Base-by-base conservation (phyloP, 2,329 filamentous ascomycete genomes). In the Penicillium hordei region DNA sequence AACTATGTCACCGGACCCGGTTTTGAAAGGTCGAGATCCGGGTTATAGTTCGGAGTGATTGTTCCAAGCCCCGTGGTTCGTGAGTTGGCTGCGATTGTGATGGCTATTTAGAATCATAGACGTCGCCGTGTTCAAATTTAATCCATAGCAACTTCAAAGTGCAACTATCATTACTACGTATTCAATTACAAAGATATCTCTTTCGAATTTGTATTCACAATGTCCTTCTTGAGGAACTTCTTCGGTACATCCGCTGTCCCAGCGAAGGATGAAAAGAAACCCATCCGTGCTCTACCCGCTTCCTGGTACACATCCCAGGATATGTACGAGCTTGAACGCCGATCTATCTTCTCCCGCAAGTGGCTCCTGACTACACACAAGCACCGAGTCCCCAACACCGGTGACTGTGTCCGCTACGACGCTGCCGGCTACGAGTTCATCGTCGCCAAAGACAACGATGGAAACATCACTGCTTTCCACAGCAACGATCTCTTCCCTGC, bases 261-360 rank as follows among this genome's bases (percentile, higher is more conserved):
- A 40, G 58, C 58, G 43, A 62, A 57, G 13, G 52, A 72, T 12
- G 60, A 55, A 60, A 68, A 73, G 64, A 65, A 63, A 48, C 65
- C 77, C 48, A 69, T 76, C 25, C 72, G 75, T 19, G 76, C 81
- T 21, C 69, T 85, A 1, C 82, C 82, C 2, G 75, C 73, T 7
- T 79, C 78, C 13, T 84, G 82, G 82, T 85, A 81, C 59, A 72
- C 67, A 1, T 71, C 69, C 0, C 58, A 65, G 45, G 66, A 70
- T 33, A 68, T 85, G 75, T 84, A 82, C 63, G 78, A 84, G 65
- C 79, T 86, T 1, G 83, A 86, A 68, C 73, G 81, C 25, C 78
- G 83, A 15, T 80, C 82, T 44, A 82, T 85, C 66, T 85, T 85
- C 69, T 85, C 83, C 39, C 83, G 52, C 78, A 86, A 76, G 75